Evolutionary conservation across 106 monocot species (phyloP).

Genomic region (Hemerocallis citrina): DNA sequence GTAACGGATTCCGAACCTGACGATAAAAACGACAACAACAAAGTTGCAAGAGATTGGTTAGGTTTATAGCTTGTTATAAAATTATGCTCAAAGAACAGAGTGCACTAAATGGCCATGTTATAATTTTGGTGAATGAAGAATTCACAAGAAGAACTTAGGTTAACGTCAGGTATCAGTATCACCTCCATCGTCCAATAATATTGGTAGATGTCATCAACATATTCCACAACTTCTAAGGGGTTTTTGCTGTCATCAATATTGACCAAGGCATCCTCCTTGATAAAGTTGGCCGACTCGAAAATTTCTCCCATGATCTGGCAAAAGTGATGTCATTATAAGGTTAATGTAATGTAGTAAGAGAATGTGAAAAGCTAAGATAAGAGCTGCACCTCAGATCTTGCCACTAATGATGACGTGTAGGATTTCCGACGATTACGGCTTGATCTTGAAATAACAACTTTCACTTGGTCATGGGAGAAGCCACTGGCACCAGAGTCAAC

Average conservation of each 20-base stretch:
- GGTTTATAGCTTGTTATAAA: neutral
- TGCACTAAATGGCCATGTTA: neutral
- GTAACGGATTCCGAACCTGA: constrained; percentile 29
- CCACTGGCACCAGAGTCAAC: neutral
- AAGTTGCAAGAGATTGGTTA: too few relatives aligned
- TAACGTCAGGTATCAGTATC: neutral
- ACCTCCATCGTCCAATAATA: constrained; percentile 58
- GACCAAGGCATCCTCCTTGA: constrained; percentile 15
- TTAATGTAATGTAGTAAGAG: too few relatives aligned
- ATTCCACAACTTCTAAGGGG: constrained; percentile 41
- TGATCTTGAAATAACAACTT: constrained; percentile 3
- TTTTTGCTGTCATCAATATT: constrained; percentile 33
- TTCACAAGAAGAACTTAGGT: neutral
- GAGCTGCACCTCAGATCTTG: constrained; percentile 19
- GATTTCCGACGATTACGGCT: constrained; percentile 23
- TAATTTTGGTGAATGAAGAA: neutral
- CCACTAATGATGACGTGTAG: constrained; percentile 26
- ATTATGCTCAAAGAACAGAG: neutral
- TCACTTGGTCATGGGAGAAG: neutral
- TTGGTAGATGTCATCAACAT: constrained; percentile 46
- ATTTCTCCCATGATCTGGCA: neutral
- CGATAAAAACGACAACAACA: neutral
- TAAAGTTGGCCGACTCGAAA: constrained; percentile 1
- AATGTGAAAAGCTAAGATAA: too few relatives aligned
- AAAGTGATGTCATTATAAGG: too few relatives aligned